Evolutionary conservation across 768 basidiomycete genomes (phyloP).

Genomic region (Rhizopogon salebrosus): DNA sequence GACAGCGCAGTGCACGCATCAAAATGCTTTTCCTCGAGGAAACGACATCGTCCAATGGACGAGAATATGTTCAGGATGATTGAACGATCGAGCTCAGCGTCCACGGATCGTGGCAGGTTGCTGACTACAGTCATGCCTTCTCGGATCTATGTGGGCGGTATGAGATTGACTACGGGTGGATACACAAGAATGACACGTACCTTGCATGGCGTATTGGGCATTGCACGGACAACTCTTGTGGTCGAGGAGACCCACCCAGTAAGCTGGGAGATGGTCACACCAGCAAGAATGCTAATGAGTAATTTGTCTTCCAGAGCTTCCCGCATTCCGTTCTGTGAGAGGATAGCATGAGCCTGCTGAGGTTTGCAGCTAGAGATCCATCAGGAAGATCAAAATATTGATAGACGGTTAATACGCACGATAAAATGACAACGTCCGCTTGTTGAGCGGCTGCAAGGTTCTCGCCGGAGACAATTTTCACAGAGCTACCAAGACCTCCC

Average conservation of each 20-base stretch:
- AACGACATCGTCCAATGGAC: conserved; percentile 91
- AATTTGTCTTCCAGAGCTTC: conserved; percentile 88
- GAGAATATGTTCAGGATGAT: conserved; percentile 94
- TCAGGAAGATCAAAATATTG: neutral
- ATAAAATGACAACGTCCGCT: conserved; percentile 83
- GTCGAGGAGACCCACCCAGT: conserved; percentile 63
- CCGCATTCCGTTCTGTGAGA: conserved; percentile 68
- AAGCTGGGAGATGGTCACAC: conserved; percentile 84
- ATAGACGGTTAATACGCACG: conserved; percentile 43
- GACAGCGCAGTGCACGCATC: conserved; percentile 97
- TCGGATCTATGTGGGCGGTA: conserved; percentile 61
- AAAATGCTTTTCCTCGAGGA: conserved; percentile 97
- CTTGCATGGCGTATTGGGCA: conserved; percentile 98
- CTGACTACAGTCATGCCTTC: conserved; percentile 98
- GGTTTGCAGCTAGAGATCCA: conserved; percentile 77
- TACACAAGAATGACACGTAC: conserved; percentile 36
- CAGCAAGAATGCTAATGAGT: conserved; percentile 96
- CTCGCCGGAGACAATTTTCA: conserved; percentile 63
- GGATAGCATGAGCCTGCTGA: conserved; percentile 72
- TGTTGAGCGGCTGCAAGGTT: conserved; percentile 71
- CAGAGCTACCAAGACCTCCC: conserved; percentile 53
- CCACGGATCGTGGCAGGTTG: conserved; percentile 47
- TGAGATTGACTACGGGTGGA: neutral
- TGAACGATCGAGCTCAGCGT: conserved; percentile 53
- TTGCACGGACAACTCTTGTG: conserved; percentile 89